These are phyloP conservation scores for Colletotrichum sp. DNA, from an alignment of 2,329 filamentous ascomycete genomes.

Conservation along the genomic window DNA sequence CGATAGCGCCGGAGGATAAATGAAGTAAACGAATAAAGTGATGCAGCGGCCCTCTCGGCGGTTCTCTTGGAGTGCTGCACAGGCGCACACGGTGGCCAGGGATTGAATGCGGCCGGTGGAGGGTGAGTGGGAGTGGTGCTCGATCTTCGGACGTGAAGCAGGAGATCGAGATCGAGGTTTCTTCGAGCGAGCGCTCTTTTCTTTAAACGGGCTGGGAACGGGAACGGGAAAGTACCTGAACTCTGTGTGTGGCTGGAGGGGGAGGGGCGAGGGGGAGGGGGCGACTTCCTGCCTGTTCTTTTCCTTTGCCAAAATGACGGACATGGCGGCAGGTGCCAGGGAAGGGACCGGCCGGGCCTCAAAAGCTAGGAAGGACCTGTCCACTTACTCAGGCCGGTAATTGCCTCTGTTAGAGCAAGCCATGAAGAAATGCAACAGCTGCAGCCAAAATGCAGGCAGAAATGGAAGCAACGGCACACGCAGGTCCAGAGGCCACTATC, in stretches of 20 bases:
- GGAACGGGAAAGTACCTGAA: not conserved
- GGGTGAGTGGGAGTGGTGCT: not conserved
- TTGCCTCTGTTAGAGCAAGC: not conserved
- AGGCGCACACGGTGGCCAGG: not conserved
- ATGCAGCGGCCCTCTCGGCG: not conserved
- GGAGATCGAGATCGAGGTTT: constrained; percentile 15
- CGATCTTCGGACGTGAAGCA: constrained; percentile 2
- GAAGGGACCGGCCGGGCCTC: not conserved
- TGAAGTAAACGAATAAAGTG: not conserved
- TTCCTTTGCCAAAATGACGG: not conserved
- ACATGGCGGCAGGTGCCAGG: not conserved
- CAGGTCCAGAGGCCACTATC: not conserved
- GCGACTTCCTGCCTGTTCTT: not conserved
- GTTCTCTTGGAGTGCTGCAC: not conserved
- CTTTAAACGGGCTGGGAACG: not conserved
- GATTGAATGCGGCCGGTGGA: not conserved
- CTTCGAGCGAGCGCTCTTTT: not conserved
- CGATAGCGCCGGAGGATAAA: not conserved
- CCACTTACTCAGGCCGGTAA: not conserved
- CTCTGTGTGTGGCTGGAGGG: not conserved
- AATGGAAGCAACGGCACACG: not conserved
- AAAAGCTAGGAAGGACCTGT: not conserved
- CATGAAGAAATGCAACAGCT: not conserved
- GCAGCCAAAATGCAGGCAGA: not conserved
- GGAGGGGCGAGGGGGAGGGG: not conserved